Base-by-base conservation (phyloP, 768 basidiomycete genomes). In the Tylopilus intermedius region DNA sequence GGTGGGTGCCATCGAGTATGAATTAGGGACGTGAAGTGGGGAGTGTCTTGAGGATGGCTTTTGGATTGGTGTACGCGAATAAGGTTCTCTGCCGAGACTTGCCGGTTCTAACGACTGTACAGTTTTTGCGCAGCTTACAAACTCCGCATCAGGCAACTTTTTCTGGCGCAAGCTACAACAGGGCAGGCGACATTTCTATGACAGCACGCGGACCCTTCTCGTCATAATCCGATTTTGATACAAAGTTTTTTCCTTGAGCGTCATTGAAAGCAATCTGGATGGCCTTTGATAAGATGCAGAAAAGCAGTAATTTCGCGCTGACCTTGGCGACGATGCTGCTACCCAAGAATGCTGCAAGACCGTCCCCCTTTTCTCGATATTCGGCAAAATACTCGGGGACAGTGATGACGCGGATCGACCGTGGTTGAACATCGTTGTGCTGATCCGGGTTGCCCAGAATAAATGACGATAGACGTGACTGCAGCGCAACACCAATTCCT, bases 321-420 rank as follows among this genome's bases (percentile, higher is more conserved):
- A 89, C 91, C 76, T 93, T 94, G 6, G 89, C 91, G n/a, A 84
- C 79, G 56, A 94, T 90, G 59, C 85, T 86, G 15, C 83, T 76
- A 1, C 91, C 91, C 51, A 94, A 70, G 74, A 92, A 94, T 10
- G 86, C 83, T 4, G 89, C 86, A 37, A 85, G 74, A 2, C 86
- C 86, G 49, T 91, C 89, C 2, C 90, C 91, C 41, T 82, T 88
- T 46, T 92, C 89, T 51, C 90, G 76, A 62, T 89, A 96, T 66
- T 94, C 91, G 8, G 88, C 85, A 65, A 92, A 96, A 68, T 94
- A 94, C 30, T 94, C 92, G 0, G 93, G 92, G 8, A 93, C 79
- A 33, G 72, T 78, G 46, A 90, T 65, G 6, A 82, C 74, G 22
- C 82, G 79, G 38, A 83, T 80, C 27, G 71, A 68, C 29, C 82